Evolutionary conservation across 768 basidiomycete species (phyloP).

Genomic region (Dictyophora rubrovolvata): DNA sequence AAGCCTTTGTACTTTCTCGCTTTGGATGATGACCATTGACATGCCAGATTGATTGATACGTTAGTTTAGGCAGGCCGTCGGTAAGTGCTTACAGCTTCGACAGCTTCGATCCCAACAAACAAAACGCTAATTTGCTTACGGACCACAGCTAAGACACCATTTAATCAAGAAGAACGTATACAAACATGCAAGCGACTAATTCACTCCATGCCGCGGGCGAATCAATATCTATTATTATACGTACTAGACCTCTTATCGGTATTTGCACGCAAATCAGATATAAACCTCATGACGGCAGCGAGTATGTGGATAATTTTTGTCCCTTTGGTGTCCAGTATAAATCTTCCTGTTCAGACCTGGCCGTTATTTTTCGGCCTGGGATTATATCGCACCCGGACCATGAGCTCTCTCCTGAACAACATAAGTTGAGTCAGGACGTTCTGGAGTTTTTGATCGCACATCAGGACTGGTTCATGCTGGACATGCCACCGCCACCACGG

Average conservation of each 20-base stretch:
- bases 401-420: conserved; percentile 77
- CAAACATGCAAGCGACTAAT: conserved; percentile 79
- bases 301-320: conserved; percentile 44
- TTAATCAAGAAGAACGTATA: conserved; percentile 63
- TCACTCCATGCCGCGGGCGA: conserved; percentile 70
- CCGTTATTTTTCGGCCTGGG: conserved; percentile 94
- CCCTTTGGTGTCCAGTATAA: not conserved
- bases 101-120: not conserved
- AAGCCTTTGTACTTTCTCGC: conserved; percentile 25
- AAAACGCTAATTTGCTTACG: not conserved
- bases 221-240: conserved; percentile 94
- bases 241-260: conserved; percentile 93
- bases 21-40: not conserved
- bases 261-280: conserved; percentile 82
- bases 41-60: not conserved
- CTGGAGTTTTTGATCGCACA: conserved; percentile 95
- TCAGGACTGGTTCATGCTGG: conserved; percentile 91
- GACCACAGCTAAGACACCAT: conserved; percentile 50
- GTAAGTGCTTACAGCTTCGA: conserved; percentile 38
- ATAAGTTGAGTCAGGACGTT: conserved; percentile 79
- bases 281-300: conserved; percentile 91
- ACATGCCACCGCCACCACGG: conserved; percentile 61
- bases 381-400: conserved; percentile 83
- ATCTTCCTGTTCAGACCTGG: conserved; percentile 54
- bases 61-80: conserved; percentile 71